These are phyloP conservation scores for Verticillium isaacii DNA, from an alignment of 2,329 filamentous ascomycete species.

Conservation along the genomic window DNA sequence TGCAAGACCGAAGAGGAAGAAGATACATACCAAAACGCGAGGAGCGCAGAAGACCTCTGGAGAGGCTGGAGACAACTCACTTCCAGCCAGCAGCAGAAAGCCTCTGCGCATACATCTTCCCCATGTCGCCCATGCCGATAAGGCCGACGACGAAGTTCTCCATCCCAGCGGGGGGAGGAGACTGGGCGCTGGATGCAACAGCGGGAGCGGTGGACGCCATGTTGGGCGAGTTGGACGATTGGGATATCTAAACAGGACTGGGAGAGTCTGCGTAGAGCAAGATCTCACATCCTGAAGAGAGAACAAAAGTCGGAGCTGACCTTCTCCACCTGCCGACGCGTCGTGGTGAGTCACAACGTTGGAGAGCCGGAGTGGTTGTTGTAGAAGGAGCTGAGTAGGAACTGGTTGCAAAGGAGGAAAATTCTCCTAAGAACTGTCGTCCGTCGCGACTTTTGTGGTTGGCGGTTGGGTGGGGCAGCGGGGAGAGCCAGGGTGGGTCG, in stretches of 20 bases:
- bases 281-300: constrained; percentile 13
- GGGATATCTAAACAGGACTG: background rate
- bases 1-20: background rate
- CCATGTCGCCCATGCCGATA: constrained; percentile 99
- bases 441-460: background rate
- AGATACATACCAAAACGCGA: constrained; percentile 29
- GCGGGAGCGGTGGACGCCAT: constrained; percentile 11
- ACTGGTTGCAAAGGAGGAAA: background rate
- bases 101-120: constrained; percentile 91
- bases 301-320: background rate
- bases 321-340: background rate
- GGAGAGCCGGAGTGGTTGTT: background rate
- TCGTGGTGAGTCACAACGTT: background rate
- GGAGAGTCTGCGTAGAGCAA: constrained; percentile 9
- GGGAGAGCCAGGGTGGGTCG: background rate
- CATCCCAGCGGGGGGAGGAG: constrained; percentile 40
- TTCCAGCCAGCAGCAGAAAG: constrained; percentile 94
- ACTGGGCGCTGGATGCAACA: constrained; percentile 15
- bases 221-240: background rate
- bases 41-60: constrained; percentile 7
- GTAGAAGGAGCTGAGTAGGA: background rate
- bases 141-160: constrained; percentile 78
- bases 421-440: background rate
- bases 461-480: background rate
- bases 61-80: constrained; percentile 42